These are phyloP conservation scores for Mycena metata DNA, from an alignment of 768 basidiomycete species.

Conservation along the genomic window DNA sequence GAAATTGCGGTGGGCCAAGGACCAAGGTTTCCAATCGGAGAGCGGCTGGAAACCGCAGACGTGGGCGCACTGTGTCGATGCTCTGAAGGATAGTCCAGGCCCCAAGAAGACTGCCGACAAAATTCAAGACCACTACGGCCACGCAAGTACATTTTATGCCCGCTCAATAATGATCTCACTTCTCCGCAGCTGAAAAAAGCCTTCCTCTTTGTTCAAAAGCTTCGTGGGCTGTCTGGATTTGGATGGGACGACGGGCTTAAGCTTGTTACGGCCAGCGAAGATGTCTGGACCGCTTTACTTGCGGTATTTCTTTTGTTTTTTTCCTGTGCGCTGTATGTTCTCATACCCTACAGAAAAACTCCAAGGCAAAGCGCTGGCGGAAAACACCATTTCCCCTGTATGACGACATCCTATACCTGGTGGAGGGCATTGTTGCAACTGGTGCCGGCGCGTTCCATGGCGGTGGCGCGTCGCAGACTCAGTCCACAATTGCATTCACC, in stretches of 20 bases:
- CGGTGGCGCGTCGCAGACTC: conserved; percentile 4
- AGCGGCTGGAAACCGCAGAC: neutral
- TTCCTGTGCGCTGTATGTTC: too few species aligned
- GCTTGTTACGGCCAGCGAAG: conserved; percentile 47
- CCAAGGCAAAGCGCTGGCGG: conserved; percentile 40
- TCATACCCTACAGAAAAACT: too few species aligned
- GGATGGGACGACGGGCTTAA: conserved; percentile 44
- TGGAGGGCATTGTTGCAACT: conserved; percentile 25
- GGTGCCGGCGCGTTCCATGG: conserved; percentile 26
- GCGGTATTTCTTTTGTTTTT: too few species aligned
- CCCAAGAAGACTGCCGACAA: conserved; percentile 2
- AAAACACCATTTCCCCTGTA: conserved; percentile 33
- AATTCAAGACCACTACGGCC: conserved; percentile 15
- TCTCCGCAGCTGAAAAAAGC: conserved; percentile 33
- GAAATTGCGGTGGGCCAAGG: neutral
- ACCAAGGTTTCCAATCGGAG: neutral
- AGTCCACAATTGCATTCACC: neutral
- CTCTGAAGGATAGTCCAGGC: conserved; percentile 1
- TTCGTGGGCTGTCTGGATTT: conserved; percentile 42
- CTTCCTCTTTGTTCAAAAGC: conserved; percentile 33
- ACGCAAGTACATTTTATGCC: neutral
- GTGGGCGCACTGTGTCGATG: neutral
- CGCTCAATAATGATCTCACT: neutral
- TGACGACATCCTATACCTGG: conserved; percentile 31
- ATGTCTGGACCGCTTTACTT: conserved; percentile 40